phyloP scores from a whole-genome alignment of 2,329 filamentous ascomycete species.

The Rachicladosporium sp. region DNA sequence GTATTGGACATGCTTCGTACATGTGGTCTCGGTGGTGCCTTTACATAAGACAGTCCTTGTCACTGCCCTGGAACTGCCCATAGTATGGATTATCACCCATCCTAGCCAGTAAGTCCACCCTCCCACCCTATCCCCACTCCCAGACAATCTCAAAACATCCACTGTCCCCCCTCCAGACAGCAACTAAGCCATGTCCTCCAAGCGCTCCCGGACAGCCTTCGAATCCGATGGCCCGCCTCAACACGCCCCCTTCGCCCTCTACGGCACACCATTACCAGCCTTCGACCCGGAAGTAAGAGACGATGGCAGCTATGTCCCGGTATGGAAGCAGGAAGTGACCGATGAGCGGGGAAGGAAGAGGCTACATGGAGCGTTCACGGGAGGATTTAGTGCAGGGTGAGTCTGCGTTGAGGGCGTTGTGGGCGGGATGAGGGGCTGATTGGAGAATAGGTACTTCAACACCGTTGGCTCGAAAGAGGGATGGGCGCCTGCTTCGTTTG shows the following conservation, averaged over 20 bases:
- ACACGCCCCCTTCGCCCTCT: conserved; percentile 63
- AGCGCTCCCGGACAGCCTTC: conserved; percentile 66
- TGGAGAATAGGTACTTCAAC: conserved; percentile 70
- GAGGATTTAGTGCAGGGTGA: conserved; percentile 91
- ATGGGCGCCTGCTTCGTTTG: conserved; percentile 85
- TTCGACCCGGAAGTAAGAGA: conserved; percentile 66
- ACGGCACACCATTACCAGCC: conserved; percentile 74
- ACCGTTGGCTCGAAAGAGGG: conserved; percentile 97
- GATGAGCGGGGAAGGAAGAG: conserved; percentile 85
- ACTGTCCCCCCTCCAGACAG: conserved; percentile 13
- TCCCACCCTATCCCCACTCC: too few relatives aligned
- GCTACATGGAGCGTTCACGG: conserved; percentile 90
- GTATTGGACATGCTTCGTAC: too few relatives aligned
- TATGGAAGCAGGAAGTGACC: conserved; percentile 98
- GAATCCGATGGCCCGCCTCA: conserved; percentile 51
- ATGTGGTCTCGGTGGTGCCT: too few relatives aligned
- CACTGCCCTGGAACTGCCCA: too few relatives aligned
- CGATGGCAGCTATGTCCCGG: conserved; percentile 79
- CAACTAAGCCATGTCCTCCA: conserved; percentile 53
- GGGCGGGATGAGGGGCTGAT: too few relatives aligned
- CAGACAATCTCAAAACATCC: conserved; percentile 14
- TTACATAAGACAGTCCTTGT: too few relatives aligned
- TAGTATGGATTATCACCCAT: too few relatives aligned
- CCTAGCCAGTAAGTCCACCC: too few relatives aligned
- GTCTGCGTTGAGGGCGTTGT: too few relatives aligned